Evolutionary conservation across 2,329 filamentous ascomycete genomes (phyloP).

Genomic region (Aspergillus viridinutans): DNA sequence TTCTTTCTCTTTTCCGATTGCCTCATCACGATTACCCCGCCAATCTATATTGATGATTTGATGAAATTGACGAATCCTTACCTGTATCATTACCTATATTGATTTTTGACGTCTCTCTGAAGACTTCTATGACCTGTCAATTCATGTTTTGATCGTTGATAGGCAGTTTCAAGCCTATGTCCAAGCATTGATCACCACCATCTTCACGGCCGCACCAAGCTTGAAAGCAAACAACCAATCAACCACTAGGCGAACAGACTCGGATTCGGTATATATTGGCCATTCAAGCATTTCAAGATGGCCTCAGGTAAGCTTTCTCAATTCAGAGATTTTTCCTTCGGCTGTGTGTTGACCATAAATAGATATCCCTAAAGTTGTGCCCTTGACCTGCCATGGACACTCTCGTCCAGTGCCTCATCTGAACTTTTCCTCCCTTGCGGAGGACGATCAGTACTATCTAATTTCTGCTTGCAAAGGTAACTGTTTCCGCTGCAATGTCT

Average conservation of each 20-base stretch:
- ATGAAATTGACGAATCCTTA: conserved; percentile 39
- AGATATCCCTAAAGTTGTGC: conserved; percentile 63
- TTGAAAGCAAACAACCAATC: conserved; percentile 2
- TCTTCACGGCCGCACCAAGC: conserved; percentile 16
- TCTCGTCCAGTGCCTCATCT: conserved; percentile 89
- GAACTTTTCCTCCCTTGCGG: conserved; percentile 78
- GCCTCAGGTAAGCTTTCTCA: conserved; percentile 19
- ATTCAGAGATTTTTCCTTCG: neutral
- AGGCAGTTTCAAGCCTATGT: neutral
- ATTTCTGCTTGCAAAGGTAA: conserved; percentile 89
- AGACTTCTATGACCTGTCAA: conserved; percentile 8
- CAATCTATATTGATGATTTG: conserved; percentile 34
- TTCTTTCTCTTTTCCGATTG: conserved; percentile 10
- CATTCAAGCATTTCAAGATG: conserved; percentile 9
- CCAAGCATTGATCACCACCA: neutral
- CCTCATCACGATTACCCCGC: conserved; percentile 14
- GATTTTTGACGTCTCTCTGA: conserved; percentile 12
- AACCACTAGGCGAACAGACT: neutral
- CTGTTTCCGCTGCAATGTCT: conserved; percentile 1
- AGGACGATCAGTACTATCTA: conserved; percentile 82
- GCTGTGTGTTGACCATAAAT: conserved; percentile 4
- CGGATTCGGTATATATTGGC: neutral
- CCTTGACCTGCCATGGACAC: conserved; percentile 90
- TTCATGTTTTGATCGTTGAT: conserved; percentile 7
- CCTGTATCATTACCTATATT: conserved; percentile 28